Conservation (phyloP, 2,329 filamentous ascomycete species). For the Calonectria pseudoturangicola region DNA sequence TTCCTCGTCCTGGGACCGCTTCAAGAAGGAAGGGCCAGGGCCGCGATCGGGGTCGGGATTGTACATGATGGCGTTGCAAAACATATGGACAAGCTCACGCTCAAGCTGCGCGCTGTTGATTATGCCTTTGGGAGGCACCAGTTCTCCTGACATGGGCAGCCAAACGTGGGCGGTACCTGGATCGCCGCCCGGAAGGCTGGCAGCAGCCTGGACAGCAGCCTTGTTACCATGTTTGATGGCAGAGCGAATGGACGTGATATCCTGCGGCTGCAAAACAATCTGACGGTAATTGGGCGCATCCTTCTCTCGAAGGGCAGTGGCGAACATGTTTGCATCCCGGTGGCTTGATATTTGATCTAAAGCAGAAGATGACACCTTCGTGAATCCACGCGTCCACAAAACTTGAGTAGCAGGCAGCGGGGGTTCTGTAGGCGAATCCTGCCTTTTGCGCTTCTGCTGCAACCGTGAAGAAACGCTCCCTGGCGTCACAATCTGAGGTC, state of each 20-base stretch:
- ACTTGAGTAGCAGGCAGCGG: conserved; percentile 79
- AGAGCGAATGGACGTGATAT: conserved; percentile 85
- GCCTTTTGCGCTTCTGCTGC: conserved; percentile 74
- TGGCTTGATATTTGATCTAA: conserved; percentile 86
- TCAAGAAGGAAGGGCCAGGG: conserved; percentile 77
- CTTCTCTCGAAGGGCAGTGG: conserved; percentile 82
- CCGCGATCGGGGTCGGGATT: conserved; percentile 88
- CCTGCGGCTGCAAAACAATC: conserved; percentile 83
- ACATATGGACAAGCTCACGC: conserved; percentile 96
- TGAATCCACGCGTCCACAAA: conserved; percentile 84
- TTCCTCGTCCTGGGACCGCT: conserved; percentile 65
- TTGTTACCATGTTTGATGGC: conserved; percentile 84
- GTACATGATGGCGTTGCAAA: conserved; percentile 99
- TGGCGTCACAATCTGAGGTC: conserved; percentile 61
- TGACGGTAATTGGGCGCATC: conserved; percentile 86
- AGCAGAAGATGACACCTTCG: conserved; percentile 82
- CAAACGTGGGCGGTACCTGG: conserved; percentile 74
- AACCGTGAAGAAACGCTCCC: conserved; percentile 61
- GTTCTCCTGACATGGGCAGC: conserved; percentile 83
- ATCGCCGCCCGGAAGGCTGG: conserved; percentile 76
- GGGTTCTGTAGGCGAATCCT: conserved; percentile 68
- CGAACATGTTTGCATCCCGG: conserved; percentile 87
- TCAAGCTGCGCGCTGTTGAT: conserved; percentile 96
- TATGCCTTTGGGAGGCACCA: conserved; percentile 90
- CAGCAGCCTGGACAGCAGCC: conserved; percentile 76